Evolutionary conservation across 441 rosid genomes (phyloP).

Genomic region (Euphorbia celastroides): DNA sequence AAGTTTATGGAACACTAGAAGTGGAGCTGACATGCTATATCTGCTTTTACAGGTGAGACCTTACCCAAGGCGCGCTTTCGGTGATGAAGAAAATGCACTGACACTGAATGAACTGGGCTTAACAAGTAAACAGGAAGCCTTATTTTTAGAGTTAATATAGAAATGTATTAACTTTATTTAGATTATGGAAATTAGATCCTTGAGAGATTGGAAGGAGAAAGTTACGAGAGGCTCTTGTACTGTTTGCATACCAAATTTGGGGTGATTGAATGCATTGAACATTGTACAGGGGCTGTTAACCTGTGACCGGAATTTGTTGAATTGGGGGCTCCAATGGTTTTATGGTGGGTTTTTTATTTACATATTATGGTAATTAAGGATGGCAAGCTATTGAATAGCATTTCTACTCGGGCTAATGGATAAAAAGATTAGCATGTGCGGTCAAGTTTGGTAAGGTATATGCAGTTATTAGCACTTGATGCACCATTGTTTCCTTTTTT

Average conservation of each 20-base stretch:
- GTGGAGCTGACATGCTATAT: background rate
- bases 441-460: background rate
- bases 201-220: background rate
- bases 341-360: too few relatives aligned
- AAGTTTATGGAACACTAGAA: background rate
- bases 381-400: background rate
- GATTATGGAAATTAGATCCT: slow-evolving; percentile 20
- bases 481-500: background rate
- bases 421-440: too few relatives aligned
- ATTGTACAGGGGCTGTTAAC: too few relatives aligned
- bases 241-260: slow-evolving; percentile 9
- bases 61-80: slow-evolving; percentile 84
- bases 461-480: background rate
- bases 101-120: slow-evolving; percentile 82
- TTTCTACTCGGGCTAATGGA: background rate
- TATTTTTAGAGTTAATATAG: slow-evolving; percentile 81
- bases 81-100: slow-evolving; percentile 55
- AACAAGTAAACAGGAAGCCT: slow-evolving; percentile 90
- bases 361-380: too few relatives aligned
- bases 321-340: slow-evolving; percentile 13
- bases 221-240: slow-evolving; percentile 21
- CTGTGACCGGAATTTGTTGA: slow-evolving; percentile 11
- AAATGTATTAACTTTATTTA: background rate
- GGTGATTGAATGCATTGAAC: too few relatives aligned
- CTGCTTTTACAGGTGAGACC: slow-evolving; percentile 86